These are phyloP conservation scores for Circinella minor DNA, from an alignment of 371 early-diverging fungal genomes.

Conservation along the genomic window DNA sequence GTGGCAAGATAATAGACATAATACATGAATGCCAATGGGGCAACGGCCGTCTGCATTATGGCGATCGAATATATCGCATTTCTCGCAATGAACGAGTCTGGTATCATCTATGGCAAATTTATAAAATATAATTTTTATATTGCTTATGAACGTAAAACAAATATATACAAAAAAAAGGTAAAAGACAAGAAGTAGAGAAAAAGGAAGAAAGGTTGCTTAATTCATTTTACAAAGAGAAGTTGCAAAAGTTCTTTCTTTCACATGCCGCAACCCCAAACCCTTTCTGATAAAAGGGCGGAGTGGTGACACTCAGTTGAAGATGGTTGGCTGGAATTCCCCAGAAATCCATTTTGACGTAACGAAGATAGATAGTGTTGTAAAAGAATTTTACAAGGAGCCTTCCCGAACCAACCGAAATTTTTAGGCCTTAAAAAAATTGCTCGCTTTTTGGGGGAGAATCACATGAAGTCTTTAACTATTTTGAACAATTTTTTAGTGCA, in stretches of 20 bases:
- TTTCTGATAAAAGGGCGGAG: background rate
- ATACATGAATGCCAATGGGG: conserved; percentile 52
- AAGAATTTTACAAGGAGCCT: conserved; percentile 1
- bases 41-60: conserved; percentile 46
- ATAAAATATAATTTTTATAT: background rate
- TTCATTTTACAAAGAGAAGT: background rate
- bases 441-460: background rate
- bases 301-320: background rate
- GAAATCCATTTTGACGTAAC: conserved; percentile 4
- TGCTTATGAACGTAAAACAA: background rate
- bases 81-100: conserved; percentile 37
- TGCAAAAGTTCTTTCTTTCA: background rate
- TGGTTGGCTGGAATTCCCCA: conserved; percentile 10
- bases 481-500: too few species aligned
- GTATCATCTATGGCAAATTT: conserved; percentile 30
- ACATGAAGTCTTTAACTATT: background rate
- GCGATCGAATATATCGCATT: conserved; percentile 37
- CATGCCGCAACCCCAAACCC: conserved; percentile 12
- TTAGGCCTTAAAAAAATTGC: background rate
- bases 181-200: background rate
- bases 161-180: background rate
- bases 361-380: background rate
- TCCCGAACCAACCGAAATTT: background rate
- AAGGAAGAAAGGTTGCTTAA: too few species aligned
- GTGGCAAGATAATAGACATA: conserved; percentile 52